These are phyloP conservation scores for Kodamaea sp. DNA, from an alignment of 1,139 yeast species.

Conservation along the genomic window DNA sequence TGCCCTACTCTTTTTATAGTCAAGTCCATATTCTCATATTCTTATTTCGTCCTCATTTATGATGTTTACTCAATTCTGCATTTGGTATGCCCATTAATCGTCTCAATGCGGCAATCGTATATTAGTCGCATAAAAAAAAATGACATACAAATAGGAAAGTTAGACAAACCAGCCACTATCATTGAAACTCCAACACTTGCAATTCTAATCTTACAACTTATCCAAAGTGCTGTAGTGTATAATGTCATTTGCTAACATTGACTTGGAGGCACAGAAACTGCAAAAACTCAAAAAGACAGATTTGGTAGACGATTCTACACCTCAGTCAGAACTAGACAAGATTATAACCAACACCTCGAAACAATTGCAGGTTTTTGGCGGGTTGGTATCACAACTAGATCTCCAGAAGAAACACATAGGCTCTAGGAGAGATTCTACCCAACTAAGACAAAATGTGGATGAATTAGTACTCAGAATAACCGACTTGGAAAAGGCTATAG, in stretches of 20 bases:
- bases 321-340: slow-evolving; percentile 29
- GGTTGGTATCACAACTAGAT: slow-evolving; percentile 50
- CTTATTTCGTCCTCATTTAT: no score
- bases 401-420: slow-evolving; percentile 54
- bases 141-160: no score
- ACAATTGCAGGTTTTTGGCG: slow-evolving; percentile 52
- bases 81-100: no score
- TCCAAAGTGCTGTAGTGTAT: no score
- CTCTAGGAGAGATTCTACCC: slow-evolving; percentile 50
- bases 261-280: slow-evolving; percentile 55
- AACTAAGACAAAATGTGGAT: slow-evolving; percentile 44
- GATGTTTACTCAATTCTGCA: no score
- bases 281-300: slow-evolving; percentile 9
- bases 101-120: no score
- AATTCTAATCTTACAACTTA: no score
- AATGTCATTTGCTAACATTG: slow-evolving; percentile 65
- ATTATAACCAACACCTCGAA: slow-evolving; percentile 38
- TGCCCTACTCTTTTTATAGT: no score
- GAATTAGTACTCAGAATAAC: slow-evolving; percentile 26
- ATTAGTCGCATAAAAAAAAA: no score
- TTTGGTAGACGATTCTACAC: slow-evolving; percentile 3
- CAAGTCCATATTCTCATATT: no score
- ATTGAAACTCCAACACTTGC: no score
- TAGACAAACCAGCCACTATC: no score
- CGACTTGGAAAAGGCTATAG: slow-evolving; percentile 37